Evolutionary conservation across 2,329 filamentous ascomycete species (phyloP).

Genomic region (Ceratocystis ficicola): DNA sequence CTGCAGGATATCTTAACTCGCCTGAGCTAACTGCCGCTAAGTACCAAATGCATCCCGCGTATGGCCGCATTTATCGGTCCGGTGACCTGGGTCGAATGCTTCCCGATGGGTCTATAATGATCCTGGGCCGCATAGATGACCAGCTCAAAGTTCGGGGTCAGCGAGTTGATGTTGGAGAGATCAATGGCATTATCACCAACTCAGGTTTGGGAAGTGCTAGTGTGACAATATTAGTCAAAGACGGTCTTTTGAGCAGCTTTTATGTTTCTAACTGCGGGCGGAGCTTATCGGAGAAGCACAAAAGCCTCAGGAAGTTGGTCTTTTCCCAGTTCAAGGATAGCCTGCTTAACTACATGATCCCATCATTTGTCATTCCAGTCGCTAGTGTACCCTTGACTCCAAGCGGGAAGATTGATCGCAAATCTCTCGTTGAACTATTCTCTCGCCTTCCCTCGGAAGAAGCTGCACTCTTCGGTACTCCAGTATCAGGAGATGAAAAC

Average conservation of each 20-base stretch:
- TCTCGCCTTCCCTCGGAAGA: conserved; percentile 21
- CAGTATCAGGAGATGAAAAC: background rate
- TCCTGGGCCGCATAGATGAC: conserved; percentile 61
- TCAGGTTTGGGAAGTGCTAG: conserved; percentile 46
- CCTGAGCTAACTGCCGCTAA: conserved; percentile 50
- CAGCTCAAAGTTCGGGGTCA: conserved; percentile 75
- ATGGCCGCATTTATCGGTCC: conserved; percentile 66
- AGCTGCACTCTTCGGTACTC: background rate
- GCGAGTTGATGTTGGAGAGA: conserved; percentile 65
- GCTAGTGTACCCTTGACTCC: conserved; percentile 56
- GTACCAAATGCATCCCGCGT: conserved; percentile 55
- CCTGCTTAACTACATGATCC: conserved; percentile 68
- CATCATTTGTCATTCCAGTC: conserved; percentile 59
- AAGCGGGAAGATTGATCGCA: conserved; percentile 62
- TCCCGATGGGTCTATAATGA: conserved; percentile 60
- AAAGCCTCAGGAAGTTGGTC: background rate
- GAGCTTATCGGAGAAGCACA: background rate
- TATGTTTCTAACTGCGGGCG: conserved; percentile 40
- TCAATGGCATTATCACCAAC: conserved; percentile 45
- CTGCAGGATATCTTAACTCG: conserved; percentile 58
- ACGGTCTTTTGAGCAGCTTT: conserved; percentile 54
- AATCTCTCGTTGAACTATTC: conserved; percentile 40
- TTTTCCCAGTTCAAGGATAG: conserved; percentile 42
- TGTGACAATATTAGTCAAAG: conserved; percentile 46
- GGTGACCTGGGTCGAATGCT: conserved; percentile 75